Percentiles rank a stretch among this genome's conserved stretches.
phyloP scores from a whole-genome alignment of 1,284 basidiomycete species.

The Moesziomyces antarcticus region DNA sequence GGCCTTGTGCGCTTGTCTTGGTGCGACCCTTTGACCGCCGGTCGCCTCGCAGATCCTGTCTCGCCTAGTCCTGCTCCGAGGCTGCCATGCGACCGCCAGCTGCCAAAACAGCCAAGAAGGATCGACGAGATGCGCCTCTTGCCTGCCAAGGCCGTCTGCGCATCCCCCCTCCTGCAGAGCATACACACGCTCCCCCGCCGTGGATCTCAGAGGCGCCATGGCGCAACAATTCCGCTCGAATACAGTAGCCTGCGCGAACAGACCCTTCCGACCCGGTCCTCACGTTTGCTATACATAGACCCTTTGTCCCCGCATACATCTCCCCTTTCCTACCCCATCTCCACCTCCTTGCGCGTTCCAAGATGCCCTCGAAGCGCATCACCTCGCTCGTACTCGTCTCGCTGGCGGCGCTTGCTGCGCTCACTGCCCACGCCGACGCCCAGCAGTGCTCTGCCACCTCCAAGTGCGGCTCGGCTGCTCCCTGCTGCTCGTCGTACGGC shows the following conservation, averaged over 20 bases:
- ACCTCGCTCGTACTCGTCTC: conserved; percentile 18
- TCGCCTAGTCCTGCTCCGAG: background rate
- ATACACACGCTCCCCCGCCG: no score
- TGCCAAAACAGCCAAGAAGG: background rate
- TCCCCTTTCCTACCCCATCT: background rate
- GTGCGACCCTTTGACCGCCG: background rate
- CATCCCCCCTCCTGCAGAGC: background rate
- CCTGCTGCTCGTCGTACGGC: conserved; percentile 43
- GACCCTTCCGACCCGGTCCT: background rate
- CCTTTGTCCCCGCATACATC: conserved; percentile 5
- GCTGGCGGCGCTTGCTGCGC: conserved; percentile 12
- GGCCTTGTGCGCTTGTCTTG: no score
- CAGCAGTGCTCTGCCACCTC: conserved; percentile 25
- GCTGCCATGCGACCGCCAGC: background rate
- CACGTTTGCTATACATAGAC: background rate
- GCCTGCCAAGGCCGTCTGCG: background rate
- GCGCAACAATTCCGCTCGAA: no score
- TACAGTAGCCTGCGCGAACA: no score
- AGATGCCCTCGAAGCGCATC: conserved; percentile 16
- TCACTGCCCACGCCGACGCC: conserved; percentile 13
- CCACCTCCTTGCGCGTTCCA: background rate
- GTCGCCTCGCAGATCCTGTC: background rate
- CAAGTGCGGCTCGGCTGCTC: conserved; percentile 25
- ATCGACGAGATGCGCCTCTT: background rate
- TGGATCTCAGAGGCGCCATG: background rate